Evolutionary conservation across 805 yeast genomes (phyloP), one percentile per base, ranked within the genome.

Genomic region (Saccharomycopsis sp.): DNA sequence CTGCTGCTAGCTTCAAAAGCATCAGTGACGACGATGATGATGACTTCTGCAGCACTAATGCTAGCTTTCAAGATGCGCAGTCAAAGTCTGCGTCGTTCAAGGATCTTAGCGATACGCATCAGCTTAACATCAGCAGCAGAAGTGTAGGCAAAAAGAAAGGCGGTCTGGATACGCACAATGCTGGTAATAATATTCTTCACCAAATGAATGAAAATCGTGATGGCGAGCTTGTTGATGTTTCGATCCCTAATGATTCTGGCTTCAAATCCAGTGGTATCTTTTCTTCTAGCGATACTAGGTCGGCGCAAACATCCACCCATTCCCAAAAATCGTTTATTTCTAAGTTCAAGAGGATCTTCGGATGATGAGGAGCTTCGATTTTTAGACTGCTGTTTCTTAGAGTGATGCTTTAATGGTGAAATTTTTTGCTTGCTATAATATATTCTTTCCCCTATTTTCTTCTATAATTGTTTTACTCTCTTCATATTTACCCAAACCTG

Each of bases 1-100:
- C 60, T 3, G 47, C 60, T 37, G 60, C 60, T 3, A 61, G 63
- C 34, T 59, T 61, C 20, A 61, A 61, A 53, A 61, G 63, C 29
- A 61, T 61, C 21, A 56, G 60, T 37, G 61, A 50, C 24, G 29
- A 21, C 9, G 29, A 20, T 51, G 63, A 61, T 18, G 52, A 50
- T 16, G 52, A 44, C 8, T 44, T 44, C 12, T 44, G 48, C 12
- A 44, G 48, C 16, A 44, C 21, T 7, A 44, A n/a, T 44, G 48
- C 18, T 7, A 44, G 48, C 12, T 44, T 44, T 20, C 18, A 44
- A 18, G 48, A 44, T 44, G 48, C 48, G 7, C 5, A 29, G 12
- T 29, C 37, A 29, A 29, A 29, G 12, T n/a, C 48, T 12, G 12
- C 8, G 8, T 44, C 48, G 21, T 44, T 44, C 8, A 12, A 44